Percentiles rank a stretch among this genome's conserved stretches.
phyloP scores from a whole-genome alignment of 2,329 filamentous ascomycete species.

The Fusarium cyanostomum region DNA sequence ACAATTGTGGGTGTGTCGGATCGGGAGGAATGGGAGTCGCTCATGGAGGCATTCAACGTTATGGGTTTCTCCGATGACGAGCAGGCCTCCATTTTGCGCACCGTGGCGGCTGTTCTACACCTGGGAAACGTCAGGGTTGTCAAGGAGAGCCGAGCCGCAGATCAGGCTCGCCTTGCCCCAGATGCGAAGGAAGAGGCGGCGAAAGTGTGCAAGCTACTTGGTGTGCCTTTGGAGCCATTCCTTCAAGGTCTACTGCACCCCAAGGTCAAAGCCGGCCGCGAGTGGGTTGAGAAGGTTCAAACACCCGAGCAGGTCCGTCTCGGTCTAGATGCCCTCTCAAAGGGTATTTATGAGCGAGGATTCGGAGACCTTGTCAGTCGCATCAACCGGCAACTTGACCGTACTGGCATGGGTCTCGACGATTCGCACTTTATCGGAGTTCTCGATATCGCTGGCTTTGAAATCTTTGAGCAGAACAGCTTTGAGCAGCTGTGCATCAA shows the following conservation, averaged over 20 bases:
- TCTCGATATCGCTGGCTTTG: conserved; percentile 97
- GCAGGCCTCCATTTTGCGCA: conserved; percentile 83
- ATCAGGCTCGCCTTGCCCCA: conserved; percentile 84
- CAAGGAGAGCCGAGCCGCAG: conserved; percentile 89
- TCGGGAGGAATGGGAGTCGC: conserved; percentile 84
- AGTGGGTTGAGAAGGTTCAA: conserved; percentile 99
- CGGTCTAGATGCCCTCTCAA: conserved; percentile 88
- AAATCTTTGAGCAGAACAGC: conserved; percentile 98
- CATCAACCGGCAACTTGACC: conserved; percentile 91
- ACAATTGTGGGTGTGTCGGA: conserved; percentile 92
- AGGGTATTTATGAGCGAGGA: conserved; percentile 96
- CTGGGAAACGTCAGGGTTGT: conserved; percentile 90
- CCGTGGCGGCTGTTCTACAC: conserved; percentile 90
- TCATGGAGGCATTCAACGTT: conserved; percentile 91
- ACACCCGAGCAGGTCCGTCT: conserved; percentile 96
- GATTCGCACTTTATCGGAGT: conserved; percentile 97
- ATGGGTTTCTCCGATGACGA: conserved; percentile 94
- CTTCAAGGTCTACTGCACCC: conserved; percentile 90
- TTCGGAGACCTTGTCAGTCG: conserved; percentile 92
- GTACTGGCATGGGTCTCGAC: conserved; percentile 82
- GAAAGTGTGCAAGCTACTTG: conserved; percentile 84
- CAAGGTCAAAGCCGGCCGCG: conserved; percentile 91
- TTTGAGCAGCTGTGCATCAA: conserved; percentile 99
- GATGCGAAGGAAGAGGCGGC: conserved; percentile 80
- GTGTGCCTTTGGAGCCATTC: conserved; percentile 85